Evolutionary conservation across 177 flowering plant species (phyloP).

Genomic region (Tripterygium wilfordii): DNA sequence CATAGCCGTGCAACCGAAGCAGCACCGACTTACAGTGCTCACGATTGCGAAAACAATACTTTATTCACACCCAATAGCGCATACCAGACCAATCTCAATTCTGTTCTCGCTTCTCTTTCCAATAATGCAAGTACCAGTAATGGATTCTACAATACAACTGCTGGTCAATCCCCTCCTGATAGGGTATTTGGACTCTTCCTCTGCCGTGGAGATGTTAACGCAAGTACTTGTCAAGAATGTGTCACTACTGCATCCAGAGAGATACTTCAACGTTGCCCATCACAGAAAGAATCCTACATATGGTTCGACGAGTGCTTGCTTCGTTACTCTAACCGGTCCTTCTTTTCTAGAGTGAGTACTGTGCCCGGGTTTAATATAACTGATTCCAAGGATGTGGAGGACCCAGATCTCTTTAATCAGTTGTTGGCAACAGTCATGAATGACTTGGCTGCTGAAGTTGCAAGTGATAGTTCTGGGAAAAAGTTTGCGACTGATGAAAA

Average conservation of each 20-base stretch:
- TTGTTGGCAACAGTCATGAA: constrained; percentile 1
- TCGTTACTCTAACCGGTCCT: too few relatives aligned
- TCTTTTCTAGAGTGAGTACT: constrained; percentile 4
- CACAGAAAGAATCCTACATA: constrained; percentile 5
- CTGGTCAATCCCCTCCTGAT: too few relatives aligned
- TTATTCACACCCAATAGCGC: too few relatives aligned
- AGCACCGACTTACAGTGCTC: too few relatives aligned
- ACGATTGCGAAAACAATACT: too few relatives aligned
- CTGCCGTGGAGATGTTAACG: too few relatives aligned
- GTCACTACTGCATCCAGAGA: constrained; percentile 5
- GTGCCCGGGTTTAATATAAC: neutral
- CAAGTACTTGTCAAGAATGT: constrained; percentile 17
- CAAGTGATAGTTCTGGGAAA: constrained; percentile 1
- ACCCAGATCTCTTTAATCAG: constrained; percentile 4
- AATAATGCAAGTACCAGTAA: neutral
- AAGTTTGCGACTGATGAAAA: constrained; percentile 14
- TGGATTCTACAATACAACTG: too few relatives aligned
- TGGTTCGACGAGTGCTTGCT: constrained; percentile 27
- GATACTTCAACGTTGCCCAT: constrained; percentile 15
- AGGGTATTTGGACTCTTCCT: too few relatives aligned
- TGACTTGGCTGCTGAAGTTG: neutral
- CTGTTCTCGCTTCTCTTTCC: too few relatives aligned
- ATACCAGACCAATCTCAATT: constrained; percentile 24
- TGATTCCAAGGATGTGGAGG: neutral
- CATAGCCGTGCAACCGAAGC: neutral